phyloP scores from a whole-genome alignment of 495 filamentous ascomycete genomes.

The Rhypophila decipiens region DNA sequence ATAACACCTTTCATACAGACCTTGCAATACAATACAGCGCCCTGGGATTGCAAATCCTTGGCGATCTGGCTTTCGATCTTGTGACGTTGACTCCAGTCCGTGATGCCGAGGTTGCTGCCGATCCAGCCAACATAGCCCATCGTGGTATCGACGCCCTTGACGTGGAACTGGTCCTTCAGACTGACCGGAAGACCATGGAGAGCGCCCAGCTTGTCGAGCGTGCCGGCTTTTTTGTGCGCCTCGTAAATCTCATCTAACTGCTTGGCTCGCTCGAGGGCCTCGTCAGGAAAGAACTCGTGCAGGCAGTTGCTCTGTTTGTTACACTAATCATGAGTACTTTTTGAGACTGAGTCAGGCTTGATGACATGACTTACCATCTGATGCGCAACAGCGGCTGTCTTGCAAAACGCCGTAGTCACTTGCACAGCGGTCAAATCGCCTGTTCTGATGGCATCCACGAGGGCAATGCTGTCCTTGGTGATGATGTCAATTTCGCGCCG shows the following conservation, averaged over 20 bases:
- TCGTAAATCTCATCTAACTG: constrained; percentile 48
- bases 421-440: constrained; percentile 23
- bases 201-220: no score
- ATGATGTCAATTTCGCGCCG: constrained; percentile 13
- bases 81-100: constrained; percentile 41
- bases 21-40: constrained; percentile 58
- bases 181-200: constrained; percentile 64
- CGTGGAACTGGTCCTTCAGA: constrained; percentile 61
- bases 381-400: constrained; percentile 54
- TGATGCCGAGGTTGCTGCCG: constrained; percentile 46
- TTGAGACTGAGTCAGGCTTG: not conserved
- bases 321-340: not conserved
- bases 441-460: constrained; percentile 16
- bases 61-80: constrained; percentile 42
- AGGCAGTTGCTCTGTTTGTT: constrained; percentile 46
- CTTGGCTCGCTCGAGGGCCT: constrained; percentile 52
- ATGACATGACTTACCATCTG: constrained; percentile 38
- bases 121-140: constrained; percentile 29
- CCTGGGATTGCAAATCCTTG: constrained; percentile 28
- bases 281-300: constrained; percentile 59
- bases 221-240: constrained; percentile 38
- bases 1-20: no score
- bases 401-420: constrained; percentile 35
- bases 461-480: constrained; percentile 7
- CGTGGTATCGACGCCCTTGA: constrained; percentile 48